Base-by-base conservation (phyloP, 106 monocot genomes). In the Dendrobium nobile region DNA sequence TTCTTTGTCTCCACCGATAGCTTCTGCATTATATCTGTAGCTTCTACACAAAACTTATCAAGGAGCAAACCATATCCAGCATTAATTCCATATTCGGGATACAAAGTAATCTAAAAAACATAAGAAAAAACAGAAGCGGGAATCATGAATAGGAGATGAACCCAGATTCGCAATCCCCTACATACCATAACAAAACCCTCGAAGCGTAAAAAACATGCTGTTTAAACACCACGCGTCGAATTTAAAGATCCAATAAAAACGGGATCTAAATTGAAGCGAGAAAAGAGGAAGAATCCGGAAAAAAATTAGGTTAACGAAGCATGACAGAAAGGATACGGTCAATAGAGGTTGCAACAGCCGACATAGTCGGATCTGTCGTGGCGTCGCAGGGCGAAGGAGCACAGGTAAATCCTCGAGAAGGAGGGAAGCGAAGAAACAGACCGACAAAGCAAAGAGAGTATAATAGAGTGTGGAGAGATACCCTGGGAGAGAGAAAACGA, bases 21-120 rank as follows among this genome's bases (percentile, higher is more conserved):
- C 24, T 90, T 90, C 54, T 88, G 86, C 77, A 90, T 70, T 26
- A 90, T 82, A 73, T 93, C 92, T 4, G 83, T 75, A 37, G 90
- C 82, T 82, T 90, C 88, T 90, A 78, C 31, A 20, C 45, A n/a
- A 85, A 26, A 76, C 10, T 13, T 16, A 82, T 82, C 37, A 72
- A 78, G 24, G 67, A 72, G 48, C 40, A 82, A 51, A 24, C 3
- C 33, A 51, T 37, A 37, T 37, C 37, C 37, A 37, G 37, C 3
- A 37, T 37, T 2, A 37, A 37, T 37, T 37, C 37, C 37, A 37
- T 51, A 15, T 51, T 51, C 51, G 51, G 13, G 13, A 13, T 2
- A 2, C 15, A 51, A 51, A 51, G 15, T 51, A 51, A 51, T 13
- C 5, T 22, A 65, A 65, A 65, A 1, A 20, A 65, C n/a, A 65